Evolutionary conservation across 345 rosid genomes (phyloP), one percentile per base, ranked within the genome.

Genomic region (Melaleuca quinquenervia): DNA sequence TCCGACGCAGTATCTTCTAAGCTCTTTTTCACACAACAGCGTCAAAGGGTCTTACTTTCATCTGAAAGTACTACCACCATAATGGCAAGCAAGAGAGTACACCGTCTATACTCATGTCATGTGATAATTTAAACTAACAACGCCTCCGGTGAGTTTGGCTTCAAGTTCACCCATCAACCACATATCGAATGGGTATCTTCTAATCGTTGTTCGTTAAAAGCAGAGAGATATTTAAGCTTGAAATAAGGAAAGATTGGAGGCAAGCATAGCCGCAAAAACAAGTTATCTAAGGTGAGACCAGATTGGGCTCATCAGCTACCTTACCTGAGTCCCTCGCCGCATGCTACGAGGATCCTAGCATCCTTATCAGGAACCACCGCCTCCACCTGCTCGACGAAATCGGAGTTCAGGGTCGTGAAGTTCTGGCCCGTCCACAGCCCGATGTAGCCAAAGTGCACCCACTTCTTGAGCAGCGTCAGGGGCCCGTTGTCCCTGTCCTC

Each of bases 261-360:
- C 24, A 70, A 70, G 48, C 48, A 70, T 36, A 70, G 48, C 78
- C 78, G 0, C 78, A 70, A 36, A 70, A 70, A 70, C 13, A 48
- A 48, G 32, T 49, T 64, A 50, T 0, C n/a, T n/a, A 50, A 45
- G 24, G 53, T 3, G 84, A 45, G 20, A 27, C n/a, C 78, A 36
- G 24, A 32, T 4, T 16, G 78, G 78, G 78, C 24, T 48, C 78
- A 18, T 20, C 78, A 70, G 48, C 18, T 64, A 20, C 13, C 88
- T 90, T 44, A 95, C 98, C 98, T 93, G 54, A 97, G 95, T 53
- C 98, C 98, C 92, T 97, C 99, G 9, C 99, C 99, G 85, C 98
- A 97, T 76, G 93, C 98, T 36, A 97, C 96, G 29, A 96, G 96
- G 29, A 97, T 86, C 89, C 92, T 93, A 26, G 91, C 51, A n/a